phyloP scores from a whole-genome alignment of 1,284 basidiomycete species.

The Austroboletus rostrupii region DNA sequence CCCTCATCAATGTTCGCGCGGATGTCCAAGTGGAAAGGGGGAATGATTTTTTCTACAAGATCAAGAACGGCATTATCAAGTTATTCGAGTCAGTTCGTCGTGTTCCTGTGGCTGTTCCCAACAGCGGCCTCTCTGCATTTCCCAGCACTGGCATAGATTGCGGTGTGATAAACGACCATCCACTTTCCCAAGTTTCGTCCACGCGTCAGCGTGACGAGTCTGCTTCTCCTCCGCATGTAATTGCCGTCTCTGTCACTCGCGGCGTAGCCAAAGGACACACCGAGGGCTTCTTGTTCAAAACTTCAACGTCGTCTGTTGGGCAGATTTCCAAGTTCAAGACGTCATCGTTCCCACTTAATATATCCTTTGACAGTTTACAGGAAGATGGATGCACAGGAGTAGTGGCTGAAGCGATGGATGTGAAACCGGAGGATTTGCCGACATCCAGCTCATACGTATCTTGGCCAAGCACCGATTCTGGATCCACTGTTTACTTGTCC shows the following conservation, averaged over 20 bases:
- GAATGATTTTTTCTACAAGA: constrained; percentile 11
- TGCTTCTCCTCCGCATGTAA: background rate
- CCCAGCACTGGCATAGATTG: background rate
- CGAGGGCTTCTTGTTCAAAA: background rate
- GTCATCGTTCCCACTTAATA: background rate
- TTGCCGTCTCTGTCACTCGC: background rate
- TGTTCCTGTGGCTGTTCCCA: background rate
- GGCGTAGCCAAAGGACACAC: background rate
- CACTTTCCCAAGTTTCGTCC: background rate
- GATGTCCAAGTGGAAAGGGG: constrained; percentile 5
- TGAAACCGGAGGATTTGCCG: background rate
- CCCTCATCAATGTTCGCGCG: background rate
- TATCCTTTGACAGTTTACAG: background rate
- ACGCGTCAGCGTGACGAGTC: background rate
- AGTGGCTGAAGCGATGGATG: background rate
- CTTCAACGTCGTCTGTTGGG: background rate
- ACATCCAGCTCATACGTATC: background rate
- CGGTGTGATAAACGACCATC: background rate
- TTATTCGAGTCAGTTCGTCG: constrained; percentile 14
- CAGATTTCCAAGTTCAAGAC: background rate
- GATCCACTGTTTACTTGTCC: constrained; percentile 11
- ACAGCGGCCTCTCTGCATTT: background rate
- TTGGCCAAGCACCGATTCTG: constrained; percentile 1
- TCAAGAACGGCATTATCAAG: constrained; percentile 14
- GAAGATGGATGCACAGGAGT: constrained; percentile 1